phyloP scores from a whole-genome alignment of 495 filamentous ascomycete species.

The Thermothielavioides terrestris region DNA sequence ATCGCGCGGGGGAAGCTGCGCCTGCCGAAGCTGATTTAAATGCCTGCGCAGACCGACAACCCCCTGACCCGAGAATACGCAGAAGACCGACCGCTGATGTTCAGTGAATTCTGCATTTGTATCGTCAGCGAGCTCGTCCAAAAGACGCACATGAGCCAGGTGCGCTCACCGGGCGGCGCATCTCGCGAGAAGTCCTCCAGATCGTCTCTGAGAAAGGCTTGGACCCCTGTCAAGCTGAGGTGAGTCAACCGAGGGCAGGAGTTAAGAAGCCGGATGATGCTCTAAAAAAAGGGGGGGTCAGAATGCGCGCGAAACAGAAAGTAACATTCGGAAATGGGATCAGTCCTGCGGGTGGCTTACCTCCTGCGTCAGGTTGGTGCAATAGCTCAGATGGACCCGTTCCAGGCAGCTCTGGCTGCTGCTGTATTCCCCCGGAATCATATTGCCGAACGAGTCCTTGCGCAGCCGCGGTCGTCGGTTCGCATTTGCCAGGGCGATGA shows the following conservation, averaged over 20 bases:
- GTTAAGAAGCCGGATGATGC: slow-evolving; percentile 82
- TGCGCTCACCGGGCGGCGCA: slow-evolving; percentile 61
- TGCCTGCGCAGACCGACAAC: slow-evolving; percentile 69
- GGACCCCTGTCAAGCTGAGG: slow-evolving; percentile 91
- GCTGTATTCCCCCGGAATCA: slow-evolving; percentile 31
- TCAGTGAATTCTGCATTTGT: slow-evolving; percentile 74
- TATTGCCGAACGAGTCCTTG: slow-evolving; percentile 40
- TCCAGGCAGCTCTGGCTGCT: slow-evolving; percentile 59
- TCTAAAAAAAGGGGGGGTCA: slow-evolving; percentile 50
- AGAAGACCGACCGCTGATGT: slow-evolving; percentile 90
- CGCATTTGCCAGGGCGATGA: slow-evolving; percentile 67
- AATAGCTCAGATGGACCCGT: slow-evolving; percentile 95
- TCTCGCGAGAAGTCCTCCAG: slow-evolving; percentile 76
- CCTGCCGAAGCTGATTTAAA: slow-evolving; percentile 48
- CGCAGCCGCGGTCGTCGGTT: slow-evolving; percentile 38
- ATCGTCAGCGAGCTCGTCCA: slow-evolving; percentile 17
- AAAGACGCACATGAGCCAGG: background rate
- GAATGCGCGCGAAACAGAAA: too few relatives aligned
- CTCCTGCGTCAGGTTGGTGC: slow-evolving; percentile 65
- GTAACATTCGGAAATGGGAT: too few relatives aligned
- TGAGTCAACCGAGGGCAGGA: slow-evolving; percentile 89
- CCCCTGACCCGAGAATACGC: slow-evolving; percentile 88
- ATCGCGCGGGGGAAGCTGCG: background rate
- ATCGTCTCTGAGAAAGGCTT: slow-evolving; percentile 67
- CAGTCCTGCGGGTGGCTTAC: slow-evolving; percentile 54